A percentile compares a stretch with the other conserved stretches of the same genome.
Evolutionary conservation across 202 grass and related monocot genomes (phyloP).

Genomic region (Eragrostis tef): DNA sequence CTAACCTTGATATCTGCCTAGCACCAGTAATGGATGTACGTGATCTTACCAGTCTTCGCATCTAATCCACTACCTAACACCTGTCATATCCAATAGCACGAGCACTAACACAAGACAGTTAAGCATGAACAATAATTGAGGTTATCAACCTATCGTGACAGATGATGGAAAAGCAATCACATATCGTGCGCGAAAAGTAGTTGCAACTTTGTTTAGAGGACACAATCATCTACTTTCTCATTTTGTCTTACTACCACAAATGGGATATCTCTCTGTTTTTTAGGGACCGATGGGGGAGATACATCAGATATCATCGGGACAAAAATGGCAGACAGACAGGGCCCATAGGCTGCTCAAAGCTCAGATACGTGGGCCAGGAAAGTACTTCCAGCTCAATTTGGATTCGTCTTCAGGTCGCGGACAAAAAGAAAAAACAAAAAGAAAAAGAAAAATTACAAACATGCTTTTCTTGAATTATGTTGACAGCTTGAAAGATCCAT

Average conservation of each 20-base stretch:
- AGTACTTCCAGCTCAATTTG: neutral
- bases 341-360: neutral
- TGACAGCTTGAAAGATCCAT: neutral
- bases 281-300: neutral
- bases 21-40: no score
- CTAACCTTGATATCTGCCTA: no score
- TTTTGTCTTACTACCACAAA: constrained; percentile 21
- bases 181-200: neutral
- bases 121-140: constrained; percentile 32
- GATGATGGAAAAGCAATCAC: constrained; percentile 11
- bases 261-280: neutral
- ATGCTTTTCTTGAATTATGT: neutral
- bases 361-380: constrained; percentile 33
- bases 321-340: constrained; percentile 32
- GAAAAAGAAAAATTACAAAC: neutral
- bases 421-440: neutral
- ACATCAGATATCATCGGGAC: neutral
- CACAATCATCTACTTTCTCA: neutral
- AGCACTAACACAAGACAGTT: neutral
- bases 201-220: neutral
- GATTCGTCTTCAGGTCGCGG: neutral
- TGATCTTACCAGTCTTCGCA: neutral
- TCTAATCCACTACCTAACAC: constrained; percentile 42
- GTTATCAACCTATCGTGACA: neutral
- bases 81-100: neutral